phyloP scores from a whole-genome alignment of 192 early-diverging fungal species.

The Chytriomyces sp. region DNA sequence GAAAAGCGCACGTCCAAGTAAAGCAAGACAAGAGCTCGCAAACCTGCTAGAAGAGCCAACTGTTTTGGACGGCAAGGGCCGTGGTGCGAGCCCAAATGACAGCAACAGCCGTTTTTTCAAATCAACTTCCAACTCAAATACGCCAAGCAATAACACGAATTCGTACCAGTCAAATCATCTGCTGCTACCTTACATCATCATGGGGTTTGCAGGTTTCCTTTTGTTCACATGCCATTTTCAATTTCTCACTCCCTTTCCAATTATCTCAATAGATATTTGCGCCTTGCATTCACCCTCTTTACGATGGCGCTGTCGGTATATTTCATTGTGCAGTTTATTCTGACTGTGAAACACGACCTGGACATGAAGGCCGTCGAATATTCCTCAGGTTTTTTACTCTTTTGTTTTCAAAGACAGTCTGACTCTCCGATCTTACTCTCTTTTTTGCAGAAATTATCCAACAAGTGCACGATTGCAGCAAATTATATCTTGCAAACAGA shows the following conservation, averaged over 20 bases:
- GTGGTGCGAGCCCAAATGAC: neutral
- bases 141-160: neutral
- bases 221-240: neutral
- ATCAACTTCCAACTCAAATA: neutral
- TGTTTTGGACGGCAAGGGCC: neutral
- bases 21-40: neutral
- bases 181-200: slow-evolving; percentile 49
- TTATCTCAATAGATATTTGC: slow-evolving; percentile 61
- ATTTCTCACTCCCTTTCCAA: neutral
- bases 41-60: neutral
- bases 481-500: slow-evolving; percentile 64
- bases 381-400: slow-evolving; percentile 38
- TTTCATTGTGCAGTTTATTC: slow-evolving; percentile 69
- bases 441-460: slow-evolving; percentile 53
- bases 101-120: neutral
- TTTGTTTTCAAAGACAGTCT: neutral
- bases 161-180: slow-evolving; percentile 22
- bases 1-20: neutral
- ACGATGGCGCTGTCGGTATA: slow-evolving; percentile 64
- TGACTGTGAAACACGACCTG: slow-evolving; percentile 76
- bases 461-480: slow-evolving; percentile 67
- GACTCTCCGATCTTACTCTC: slow-evolving; percentile 11
- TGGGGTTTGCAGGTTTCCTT: slow-evolving; percentile 34
- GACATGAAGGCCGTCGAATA: slow-evolving; percentile 70
- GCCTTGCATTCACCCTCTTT: slow-evolving; percentile 71